Percentiles rank a stretch among this genome's conserved stretches.
Evolutionary conservation across 148 eudicot genomes (phyloP).

Genomic region (Cornus florida): DNA sequence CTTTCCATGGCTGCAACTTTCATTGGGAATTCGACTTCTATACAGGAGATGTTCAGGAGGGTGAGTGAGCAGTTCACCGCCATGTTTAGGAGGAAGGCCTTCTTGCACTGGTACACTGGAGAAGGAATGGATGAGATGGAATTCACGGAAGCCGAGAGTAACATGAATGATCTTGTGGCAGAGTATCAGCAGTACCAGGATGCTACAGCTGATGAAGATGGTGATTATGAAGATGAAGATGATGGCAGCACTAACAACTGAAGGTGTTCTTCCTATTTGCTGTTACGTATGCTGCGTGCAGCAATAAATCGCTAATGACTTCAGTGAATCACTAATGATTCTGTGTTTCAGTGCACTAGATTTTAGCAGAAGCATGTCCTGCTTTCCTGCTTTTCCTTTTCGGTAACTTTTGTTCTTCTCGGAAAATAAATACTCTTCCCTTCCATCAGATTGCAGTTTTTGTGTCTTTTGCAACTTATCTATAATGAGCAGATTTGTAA

Average conservation of each 20-base stretch:
- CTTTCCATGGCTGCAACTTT: slow-evolving; percentile 25
- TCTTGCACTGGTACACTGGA: slow-evolving; percentile 25
- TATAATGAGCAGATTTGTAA: not conserved
- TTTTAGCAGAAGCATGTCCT: not conserved
- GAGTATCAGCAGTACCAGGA: slow-evolving; percentile 31
- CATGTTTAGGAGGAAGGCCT: slow-evolving; percentile 28
- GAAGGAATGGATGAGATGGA: slow-evolving; percentile 33
- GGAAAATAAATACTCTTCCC: not conserved
- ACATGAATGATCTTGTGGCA: slow-evolving; percentile 27
- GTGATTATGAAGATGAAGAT: slow-evolving; percentile 17
- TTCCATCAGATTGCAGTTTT: not conserved
- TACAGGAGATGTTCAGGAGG: slow-evolving; percentile 28
- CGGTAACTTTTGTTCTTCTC: not conserved
- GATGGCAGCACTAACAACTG: not conserved
- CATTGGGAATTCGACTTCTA: slow-evolving; percentile 24
- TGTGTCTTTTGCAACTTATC: not conserved
- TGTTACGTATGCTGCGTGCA: not conserved
- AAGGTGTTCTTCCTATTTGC: not conserved
- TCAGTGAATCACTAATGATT: not conserved
- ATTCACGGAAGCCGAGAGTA: slow-evolving; percentile 19
- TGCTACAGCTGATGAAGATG: slow-evolving; percentile 19
- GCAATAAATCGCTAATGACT: not conserved
- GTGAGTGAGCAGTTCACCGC: slow-evolving; percentile 25
- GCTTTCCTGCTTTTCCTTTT: not conserved
- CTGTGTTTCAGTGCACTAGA: not conserved